phyloP scores from a whole-genome alignment of 1,284 basidiomycete genomes.

The Malassezia obtusa region DNA sequence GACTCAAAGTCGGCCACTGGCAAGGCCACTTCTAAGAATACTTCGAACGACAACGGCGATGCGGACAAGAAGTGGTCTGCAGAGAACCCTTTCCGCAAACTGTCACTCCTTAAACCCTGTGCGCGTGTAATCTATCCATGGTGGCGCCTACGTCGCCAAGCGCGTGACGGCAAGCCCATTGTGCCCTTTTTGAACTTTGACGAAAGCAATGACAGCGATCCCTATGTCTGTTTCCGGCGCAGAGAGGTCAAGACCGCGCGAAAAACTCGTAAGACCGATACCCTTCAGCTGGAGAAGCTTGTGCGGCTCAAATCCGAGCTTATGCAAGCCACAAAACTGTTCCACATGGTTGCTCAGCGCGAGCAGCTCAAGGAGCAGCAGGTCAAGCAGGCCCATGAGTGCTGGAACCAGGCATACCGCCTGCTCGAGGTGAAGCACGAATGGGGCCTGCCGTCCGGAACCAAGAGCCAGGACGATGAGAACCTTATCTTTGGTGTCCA shows the following conservation, averaged over 20 bases:
- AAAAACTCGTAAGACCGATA: slow-evolving; percentile 63
- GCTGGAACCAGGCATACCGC: slow-evolving; percentile 32
- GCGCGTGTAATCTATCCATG: slow-evolving; percentile 36
- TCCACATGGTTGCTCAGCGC: slow-evolving; percentile 37
- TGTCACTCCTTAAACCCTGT: slow-evolving; percentile 33
- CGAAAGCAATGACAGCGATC: slow-evolving; percentile 86
- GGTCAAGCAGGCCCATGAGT: slow-evolving; percentile 25
- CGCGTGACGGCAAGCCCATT: slow-evolving; percentile 35
- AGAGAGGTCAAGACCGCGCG: slow-evolving; percentile 87
- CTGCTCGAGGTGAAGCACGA: slow-evolving; percentile 37
- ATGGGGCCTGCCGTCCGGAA: slow-evolving; percentile 36
- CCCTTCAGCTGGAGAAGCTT: slow-evolving; percentile 44
- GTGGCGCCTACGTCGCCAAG: slow-evolving; percentile 43
- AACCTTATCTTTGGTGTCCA: slow-evolving; percentile 38
- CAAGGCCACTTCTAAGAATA: not conserved
- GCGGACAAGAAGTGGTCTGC: slow-evolving; percentile 24
- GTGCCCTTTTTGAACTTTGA: slow-evolving; percentile 54
- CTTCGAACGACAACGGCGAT: not conserved
- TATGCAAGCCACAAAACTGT: slow-evolving; percentile 29
- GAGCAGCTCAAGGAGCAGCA: slow-evolving; percentile 38
- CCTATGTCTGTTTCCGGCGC: slow-evolving; percentile 94
- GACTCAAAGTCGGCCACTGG: slow-evolving; percentile 1
- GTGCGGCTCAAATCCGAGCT: slow-evolving; percentile 41
- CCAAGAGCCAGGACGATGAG: slow-evolving; percentile 37
- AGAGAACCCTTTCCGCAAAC: slow-evolving; percentile 38